Evolutionary conservation across 2,329 filamentous ascomycete genomes (phyloP).

Genomic region (Juglanconis oblonga): DNA sequence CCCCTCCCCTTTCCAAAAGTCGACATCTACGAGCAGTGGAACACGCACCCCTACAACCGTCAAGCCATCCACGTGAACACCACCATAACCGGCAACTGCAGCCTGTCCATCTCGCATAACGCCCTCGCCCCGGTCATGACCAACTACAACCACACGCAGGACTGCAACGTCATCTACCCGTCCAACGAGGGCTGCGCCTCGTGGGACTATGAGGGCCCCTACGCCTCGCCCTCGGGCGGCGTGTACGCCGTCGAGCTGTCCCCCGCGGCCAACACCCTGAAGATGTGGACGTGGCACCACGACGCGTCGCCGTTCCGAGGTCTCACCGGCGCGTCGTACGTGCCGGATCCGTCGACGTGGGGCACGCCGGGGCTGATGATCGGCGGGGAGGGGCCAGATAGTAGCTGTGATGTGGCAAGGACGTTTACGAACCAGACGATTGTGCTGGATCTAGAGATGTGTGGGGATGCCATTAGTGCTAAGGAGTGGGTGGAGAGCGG

Average conservation of each 20-base stretch:
- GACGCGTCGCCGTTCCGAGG: neutral
- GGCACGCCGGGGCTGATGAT: slow-evolving; percentile 63
- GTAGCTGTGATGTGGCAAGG: slow-evolving; percentile 58
- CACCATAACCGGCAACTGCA: slow-evolving; percentile 6
- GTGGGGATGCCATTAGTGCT: slow-evolving; percentile 65
- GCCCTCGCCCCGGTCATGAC: neutral
- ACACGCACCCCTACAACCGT: slow-evolving; percentile 3
- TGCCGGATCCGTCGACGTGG: slow-evolving; percentile 63
- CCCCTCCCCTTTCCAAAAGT: neutral
- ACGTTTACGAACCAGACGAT: slow-evolving; percentile 68
- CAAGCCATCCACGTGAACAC: slow-evolving; percentile 9
- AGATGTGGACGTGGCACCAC: slow-evolving; percentile 8
- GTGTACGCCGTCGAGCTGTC: slow-evolving; percentile 4
- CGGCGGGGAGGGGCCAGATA: slow-evolving; percentile 33
- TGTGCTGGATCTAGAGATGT: slow-evolving; percentile 72
- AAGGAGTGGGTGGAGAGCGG: slow-evolving; percentile 24
- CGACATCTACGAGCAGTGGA: slow-evolving; percentile 16
- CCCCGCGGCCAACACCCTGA: neutral
- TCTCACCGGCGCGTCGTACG: slow-evolving; percentile 22
- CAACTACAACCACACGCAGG: neutral
- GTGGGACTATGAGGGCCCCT: slow-evolving; percentile 7
- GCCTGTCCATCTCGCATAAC: neutral
- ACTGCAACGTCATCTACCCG: slow-evolving; percentile 1
- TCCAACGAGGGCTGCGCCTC: slow-evolving; percentile 1
- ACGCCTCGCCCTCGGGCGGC: neutral